These are phyloP conservation scores for Monosporascus sp. DNA, from an alignment of 2,329 filamentous ascomycete species.

Conservation along the genomic window DNA sequence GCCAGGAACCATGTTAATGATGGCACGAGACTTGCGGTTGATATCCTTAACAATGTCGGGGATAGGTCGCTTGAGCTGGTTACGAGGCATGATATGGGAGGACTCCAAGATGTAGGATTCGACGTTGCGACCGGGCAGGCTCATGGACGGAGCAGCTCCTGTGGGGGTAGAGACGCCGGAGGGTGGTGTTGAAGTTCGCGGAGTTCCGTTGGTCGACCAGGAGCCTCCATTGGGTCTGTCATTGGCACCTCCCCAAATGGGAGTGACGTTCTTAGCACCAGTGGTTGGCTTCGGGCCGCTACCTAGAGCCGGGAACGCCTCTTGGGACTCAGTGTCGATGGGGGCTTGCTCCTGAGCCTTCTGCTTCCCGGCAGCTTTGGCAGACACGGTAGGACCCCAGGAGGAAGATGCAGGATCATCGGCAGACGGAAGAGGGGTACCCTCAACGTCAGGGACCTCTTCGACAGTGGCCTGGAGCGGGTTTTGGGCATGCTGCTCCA, in stretches of 20 bases:
- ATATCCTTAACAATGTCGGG: constrained; percentile 84
- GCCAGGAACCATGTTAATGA: constrained; percentile 71
- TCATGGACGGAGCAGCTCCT: constrained; percentile 52
- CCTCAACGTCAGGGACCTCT: constrained; percentile 76
- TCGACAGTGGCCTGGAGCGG: constrained; percentile 65
- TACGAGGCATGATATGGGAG: constrained; percentile 69
- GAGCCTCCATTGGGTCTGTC: constrained; percentile 50
- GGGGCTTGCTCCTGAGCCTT: constrained; percentile 47
- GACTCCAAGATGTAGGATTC: constrained; percentile 72
- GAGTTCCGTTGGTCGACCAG: constrained; percentile 48
- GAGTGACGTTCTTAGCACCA: constrained; percentile 54
- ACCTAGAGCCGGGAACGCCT: constrained; percentile 90
- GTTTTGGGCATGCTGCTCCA: constrained; percentile 55
- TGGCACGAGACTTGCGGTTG: constrained; percentile 86
- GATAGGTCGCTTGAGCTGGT: constrained; percentile 78
- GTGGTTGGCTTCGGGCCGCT: constrained; percentile 55
- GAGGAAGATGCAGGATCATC: constrained; percentile 38
- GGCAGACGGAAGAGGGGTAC: constrained; percentile 51
- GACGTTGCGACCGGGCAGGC: constrained; percentile 76
- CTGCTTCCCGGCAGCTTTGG: constrained; percentile 66
- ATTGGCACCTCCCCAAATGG: constrained; percentile 67
- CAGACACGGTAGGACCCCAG: constrained; percentile 46
- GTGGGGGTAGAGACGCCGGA: constrained; percentile 52
- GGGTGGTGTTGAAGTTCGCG: constrained; percentile 58
- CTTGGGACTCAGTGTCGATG: constrained; percentile 81